These are phyloP conservation scores for Pythium brachiatum DNA, from an alignment of 352 stramenopile genomes.

Conservation along the genomic window DNA sequence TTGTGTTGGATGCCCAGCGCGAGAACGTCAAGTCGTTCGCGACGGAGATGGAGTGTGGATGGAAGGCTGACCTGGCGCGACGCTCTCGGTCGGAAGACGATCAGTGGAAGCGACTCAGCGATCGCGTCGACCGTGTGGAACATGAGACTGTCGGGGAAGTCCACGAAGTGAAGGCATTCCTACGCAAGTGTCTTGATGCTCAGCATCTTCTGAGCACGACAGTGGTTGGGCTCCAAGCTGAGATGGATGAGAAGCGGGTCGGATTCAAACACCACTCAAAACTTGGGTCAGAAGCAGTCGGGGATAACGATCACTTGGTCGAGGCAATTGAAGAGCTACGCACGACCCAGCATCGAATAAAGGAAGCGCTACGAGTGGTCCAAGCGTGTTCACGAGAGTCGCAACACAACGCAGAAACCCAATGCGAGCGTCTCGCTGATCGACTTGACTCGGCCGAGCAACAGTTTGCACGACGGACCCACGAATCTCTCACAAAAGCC, in stretches of 20 bases:
- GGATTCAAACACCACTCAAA: background rate
- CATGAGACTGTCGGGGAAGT: constrained; percentile 20
- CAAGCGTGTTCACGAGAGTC: constrained; percentile 45
- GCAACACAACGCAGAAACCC: constrained; percentile 34
- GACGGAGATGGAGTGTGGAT: constrained; percentile 18
- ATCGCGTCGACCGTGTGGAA: constrained; percentile 24
- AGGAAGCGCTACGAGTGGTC: constrained; percentile 45
- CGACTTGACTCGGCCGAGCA: constrained; percentile 45
- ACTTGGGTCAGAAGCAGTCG: background rate
- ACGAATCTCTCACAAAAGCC: constrained; percentile 29
- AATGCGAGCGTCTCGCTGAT: constrained; percentile 27
- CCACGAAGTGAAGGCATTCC: constrained; percentile 36
- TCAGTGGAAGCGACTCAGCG: constrained; percentile 3
- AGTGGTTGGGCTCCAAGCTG: constrained; percentile 51
- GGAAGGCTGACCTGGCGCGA: constrained; percentile 16
- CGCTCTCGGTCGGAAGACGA: constrained; percentile 7
- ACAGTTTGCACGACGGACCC: constrained; percentile 36
- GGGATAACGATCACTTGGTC: constrained; percentile 18
- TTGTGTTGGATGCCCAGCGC: constrained; percentile 1
- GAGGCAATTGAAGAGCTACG: constrained; percentile 43
- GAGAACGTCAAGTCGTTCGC: constrained; percentile 19
- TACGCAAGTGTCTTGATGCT: constrained; percentile 57
- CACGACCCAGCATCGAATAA: constrained; percentile 44
- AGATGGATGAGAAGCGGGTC: constrained; percentile 36
- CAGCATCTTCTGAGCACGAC: constrained; percentile 60